Conservation (phyloP, 2,329 filamentous ascomycete genomes). For the Tolypocladium nubicola region DNA sequence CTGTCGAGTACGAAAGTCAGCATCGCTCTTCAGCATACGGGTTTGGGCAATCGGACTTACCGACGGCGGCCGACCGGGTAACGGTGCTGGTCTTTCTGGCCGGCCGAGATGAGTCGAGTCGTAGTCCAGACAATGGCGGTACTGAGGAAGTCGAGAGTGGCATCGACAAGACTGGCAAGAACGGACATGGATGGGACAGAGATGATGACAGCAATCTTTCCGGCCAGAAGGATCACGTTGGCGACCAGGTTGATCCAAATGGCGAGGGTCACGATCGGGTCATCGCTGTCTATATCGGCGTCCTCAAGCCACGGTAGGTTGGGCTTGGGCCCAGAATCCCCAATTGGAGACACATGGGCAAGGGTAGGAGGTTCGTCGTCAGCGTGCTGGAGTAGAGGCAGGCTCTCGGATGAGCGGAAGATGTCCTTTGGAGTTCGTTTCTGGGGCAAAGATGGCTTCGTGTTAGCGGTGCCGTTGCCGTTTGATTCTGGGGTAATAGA, state of each 20-base stretch:
- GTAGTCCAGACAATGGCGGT: constrained; percentile 76
- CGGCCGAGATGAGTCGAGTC: constrained; percentile 55
- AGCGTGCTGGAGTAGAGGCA: constrained; percentile 47
- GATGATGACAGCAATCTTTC: constrained; percentile 68
- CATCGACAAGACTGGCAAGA: constrained; percentile 68
- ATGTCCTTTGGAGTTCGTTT: constrained; percentile 79
- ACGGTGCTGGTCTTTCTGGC: constrained; percentile 60
- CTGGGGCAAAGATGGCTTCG: constrained; percentile 33
- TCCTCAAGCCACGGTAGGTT: constrained; percentile 64
- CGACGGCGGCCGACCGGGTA: constrained; percentile 68
- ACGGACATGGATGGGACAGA: constrained; percentile 76
- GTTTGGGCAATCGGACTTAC: constrained; percentile 14
- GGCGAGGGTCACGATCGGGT: constrained; percentile 70
- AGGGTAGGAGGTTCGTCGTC: constrained; percentile 33
- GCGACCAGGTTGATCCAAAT: constrained; percentile 79
- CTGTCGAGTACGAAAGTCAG: constrained; percentile 24
- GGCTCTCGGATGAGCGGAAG: constrained; percentile 64
- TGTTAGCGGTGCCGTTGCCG: constrained; percentile 9
- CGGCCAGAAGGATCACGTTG: constrained; percentile 62
- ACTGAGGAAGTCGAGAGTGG: constrained; percentile 68
- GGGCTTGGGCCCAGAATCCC: constrained; percentile 29
- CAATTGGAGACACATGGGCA: constrained; percentile 3
- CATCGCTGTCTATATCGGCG: constrained; percentile 59
- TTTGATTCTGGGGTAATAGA: constrained; percentile 12
- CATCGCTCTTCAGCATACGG: background rate